Percentiles rank a stretch among this genome's conserved stretches.
These are phyloP conservation scores for Clitopilus passeckerianus DNA, from an alignment of 768 basidiomycete species.

Conservation along the genomic window DNA sequence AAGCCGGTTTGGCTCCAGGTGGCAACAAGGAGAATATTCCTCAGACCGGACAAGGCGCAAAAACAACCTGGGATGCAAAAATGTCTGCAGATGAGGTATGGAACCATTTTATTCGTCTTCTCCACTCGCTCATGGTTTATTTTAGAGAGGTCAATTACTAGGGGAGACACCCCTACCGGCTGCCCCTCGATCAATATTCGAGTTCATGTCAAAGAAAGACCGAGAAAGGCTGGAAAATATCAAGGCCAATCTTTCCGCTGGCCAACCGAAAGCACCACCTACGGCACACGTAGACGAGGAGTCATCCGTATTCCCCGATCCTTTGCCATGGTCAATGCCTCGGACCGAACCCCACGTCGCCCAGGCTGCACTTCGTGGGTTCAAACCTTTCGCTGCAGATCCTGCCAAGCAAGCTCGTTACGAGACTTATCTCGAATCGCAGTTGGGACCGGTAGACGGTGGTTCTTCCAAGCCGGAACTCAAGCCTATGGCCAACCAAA, in stretches of 20 bases:
- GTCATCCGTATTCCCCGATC: constrained; percentile 17
- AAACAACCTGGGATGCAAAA: constrained; percentile 47
- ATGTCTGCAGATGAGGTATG: constrained; percentile 71
- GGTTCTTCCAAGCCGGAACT: constrained; percentile 42
- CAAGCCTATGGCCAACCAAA: constrained; percentile 51
- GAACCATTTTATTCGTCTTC: not conserved
- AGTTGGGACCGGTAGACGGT: constrained; percentile 18
- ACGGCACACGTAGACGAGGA: constrained; percentile 17
- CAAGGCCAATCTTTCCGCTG: constrained; percentile 20
- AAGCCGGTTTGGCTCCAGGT: constrained; percentile 18
- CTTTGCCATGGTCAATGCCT: constrained; percentile 33
- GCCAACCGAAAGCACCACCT: constrained; percentile 7
- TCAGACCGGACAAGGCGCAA: constrained; percentile 19
- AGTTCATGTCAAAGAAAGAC: constrained; percentile 91
- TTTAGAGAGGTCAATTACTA: constrained; percentile 76
- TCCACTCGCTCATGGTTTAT: not conserved
- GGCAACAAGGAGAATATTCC: constrained; percentile 41
- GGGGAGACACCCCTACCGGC: constrained; percentile 76
- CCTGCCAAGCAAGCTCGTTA: constrained; percentile 84
- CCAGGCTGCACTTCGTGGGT: constrained; percentile 81
- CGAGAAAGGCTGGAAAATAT: constrained; percentile 76
- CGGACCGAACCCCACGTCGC: constrained; percentile 74
- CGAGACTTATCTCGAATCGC: constrained; percentile 71
- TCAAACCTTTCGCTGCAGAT: constrained; percentile 81
- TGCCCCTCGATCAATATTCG: constrained; percentile 82